Base-by-base conservation (phyloP, 2,329 filamentous ascomycete genomes). In the Myriosclerotinia duriaeana region DNA sequence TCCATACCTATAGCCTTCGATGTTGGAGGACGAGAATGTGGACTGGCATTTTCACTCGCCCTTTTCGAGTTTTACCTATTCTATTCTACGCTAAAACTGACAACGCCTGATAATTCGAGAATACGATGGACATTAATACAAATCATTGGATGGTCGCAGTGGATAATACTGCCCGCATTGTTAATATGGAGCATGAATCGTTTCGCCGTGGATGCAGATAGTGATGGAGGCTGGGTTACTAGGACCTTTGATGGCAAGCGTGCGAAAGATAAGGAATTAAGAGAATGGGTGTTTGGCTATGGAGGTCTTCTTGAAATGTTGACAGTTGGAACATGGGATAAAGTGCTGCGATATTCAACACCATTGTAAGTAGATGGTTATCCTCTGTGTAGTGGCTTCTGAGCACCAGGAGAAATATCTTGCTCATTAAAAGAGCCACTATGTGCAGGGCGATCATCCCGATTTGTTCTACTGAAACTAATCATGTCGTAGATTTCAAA, bases 1-100 rank as follows among this genome's bases (percentile, higher is more conserved):
- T 97, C 93, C 69, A 95, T 99, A 77, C 95, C 95, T 69, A 89
- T 99, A 77, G 92, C 94, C 75, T 98, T 98, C 82, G 95, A 99
- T 86, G 94, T 98, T 75, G 95, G 95, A 77, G 95, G 95, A 69
- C 89, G 92, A 75, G 93, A 95, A 74, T 96, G 93, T 76, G 95
- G 95, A 68, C 84, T 99, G 76, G 94, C 93, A 70, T 98, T 96
- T 82, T 97, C 93, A 76, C 85, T 98, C 64, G 87, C 91, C 58
- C 86, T 98, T 65, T 93, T 94, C 73, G 83, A 85, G 74, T 98
- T 96, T 83, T 98, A 98, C 82, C 89, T 97, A 77, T 79, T 92
- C 78, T 93, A 95, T 80, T 97, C 93, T 66, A 81, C 87, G 70
- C 82, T 95, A 71, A 91, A 90, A 76, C 84, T 97, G 68, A 83